Conservation (phyloP, 345 rosid species). For the Balakata baccata region DNA sequence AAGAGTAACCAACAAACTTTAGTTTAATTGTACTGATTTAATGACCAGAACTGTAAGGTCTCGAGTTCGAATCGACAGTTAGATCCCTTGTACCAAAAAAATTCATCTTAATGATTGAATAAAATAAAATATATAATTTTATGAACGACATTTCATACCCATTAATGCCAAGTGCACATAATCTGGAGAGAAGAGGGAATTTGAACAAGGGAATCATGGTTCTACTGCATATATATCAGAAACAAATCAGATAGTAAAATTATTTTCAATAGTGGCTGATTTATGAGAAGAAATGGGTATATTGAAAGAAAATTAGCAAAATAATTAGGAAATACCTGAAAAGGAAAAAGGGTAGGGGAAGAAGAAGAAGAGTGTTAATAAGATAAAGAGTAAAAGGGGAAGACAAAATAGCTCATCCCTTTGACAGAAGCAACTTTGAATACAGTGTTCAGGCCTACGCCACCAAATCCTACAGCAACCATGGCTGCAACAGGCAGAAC, state of each 20-base stretch:
- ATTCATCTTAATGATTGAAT: not conserved
- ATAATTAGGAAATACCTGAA: not conserved
- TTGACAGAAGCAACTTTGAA: slow-evolving; percentile 5
- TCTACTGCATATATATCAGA: slow-evolving; percentile 7
- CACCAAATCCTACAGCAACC: not conserved
- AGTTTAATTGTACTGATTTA: too few relatives aligned
- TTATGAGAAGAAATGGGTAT: too few relatives aligned
- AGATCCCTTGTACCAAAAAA: too few relatives aligned
- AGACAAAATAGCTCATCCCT: not conserved
- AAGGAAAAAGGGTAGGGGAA: not conserved
- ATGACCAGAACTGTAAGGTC: too few relatives aligned
- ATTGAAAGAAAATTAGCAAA: too few relatives aligned
- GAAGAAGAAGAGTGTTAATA: not conserved
- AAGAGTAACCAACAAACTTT: too few relatives aligned
- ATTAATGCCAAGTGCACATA: not conserved
- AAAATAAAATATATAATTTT: not conserved
- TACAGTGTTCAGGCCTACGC: slow-evolving; percentile 1
- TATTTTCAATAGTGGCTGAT: too few relatives aligned
- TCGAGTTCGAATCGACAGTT: too few relatives aligned
- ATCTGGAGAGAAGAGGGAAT: slow-evolving; percentile 11
- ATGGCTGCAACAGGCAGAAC: not conserved
- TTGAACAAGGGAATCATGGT: not conserved
- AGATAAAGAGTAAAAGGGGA: not conserved
- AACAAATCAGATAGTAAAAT: too few relatives aligned
- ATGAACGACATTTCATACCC: not conserved